Conservation (phyloP, 108 stramenopile genomes). For the Cyclostephanos invisitatus region DNA sequence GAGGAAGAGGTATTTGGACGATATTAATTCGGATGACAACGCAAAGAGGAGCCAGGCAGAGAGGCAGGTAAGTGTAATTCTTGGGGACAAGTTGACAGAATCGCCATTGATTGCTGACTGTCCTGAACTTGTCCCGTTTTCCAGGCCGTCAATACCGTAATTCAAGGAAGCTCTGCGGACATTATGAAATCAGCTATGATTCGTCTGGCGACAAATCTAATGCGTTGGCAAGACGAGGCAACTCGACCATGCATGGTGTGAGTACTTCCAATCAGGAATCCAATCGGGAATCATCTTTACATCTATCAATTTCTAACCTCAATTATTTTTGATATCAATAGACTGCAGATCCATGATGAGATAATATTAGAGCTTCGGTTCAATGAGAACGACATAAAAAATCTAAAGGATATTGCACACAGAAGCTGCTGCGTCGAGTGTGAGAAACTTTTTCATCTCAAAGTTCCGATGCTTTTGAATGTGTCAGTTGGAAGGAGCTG, state of each 20-base stretch:
- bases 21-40: constrained; percentile 48
- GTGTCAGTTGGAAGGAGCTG: constrained; percentile 16
- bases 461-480: constrained; percentile 30
- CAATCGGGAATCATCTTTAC: not conserved
- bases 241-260: constrained; percentile 35
- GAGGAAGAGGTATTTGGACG: constrained; percentile 45
- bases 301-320: not conserved
- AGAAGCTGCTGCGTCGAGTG: constrained; percentile 49
- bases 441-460: constrained; percentile 30
- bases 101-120: not conserved
- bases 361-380: constrained; percentile 46
- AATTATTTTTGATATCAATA: not conserved
- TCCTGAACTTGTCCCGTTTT: not conserved
- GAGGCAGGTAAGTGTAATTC: constrained; percentile 43
- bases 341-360: constrained; percentile 68
- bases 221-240: constrained; percentile 37
- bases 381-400: constrained; percentile 32
- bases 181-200: constrained; percentile 70
- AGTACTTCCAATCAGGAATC: constrained; percentile 6
- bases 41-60: constrained; percentile 53
- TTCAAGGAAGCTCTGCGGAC: constrained; percentile 68
- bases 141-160: constrained; percentile 63
- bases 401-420: constrained; percentile 30
- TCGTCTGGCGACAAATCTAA: constrained; percentile 33
- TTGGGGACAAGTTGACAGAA: not conserved